Conservation (phyloP, 495 filamentous ascomycete genomes). For the Aspergillus steynii region DNA sequence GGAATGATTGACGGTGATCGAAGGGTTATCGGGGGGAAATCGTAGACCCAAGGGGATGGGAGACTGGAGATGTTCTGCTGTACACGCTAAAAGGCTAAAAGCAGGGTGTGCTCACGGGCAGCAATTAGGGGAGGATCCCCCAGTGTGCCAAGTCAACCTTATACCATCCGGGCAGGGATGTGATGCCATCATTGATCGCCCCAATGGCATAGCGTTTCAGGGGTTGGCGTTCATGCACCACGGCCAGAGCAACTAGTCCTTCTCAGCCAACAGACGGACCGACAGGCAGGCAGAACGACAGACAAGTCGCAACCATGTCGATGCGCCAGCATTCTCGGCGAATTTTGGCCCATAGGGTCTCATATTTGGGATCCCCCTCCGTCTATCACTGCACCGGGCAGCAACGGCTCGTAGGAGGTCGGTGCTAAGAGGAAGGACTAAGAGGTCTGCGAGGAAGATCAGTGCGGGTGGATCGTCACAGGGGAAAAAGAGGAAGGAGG, state of each 20-base stretch:
- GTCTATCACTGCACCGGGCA: slow-evolving; percentile 10
- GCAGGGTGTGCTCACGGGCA: background rate
- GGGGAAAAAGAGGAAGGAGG: slow-evolving; percentile 6
- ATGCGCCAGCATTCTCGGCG: slow-evolving; percentile 3
- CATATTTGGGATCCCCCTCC: slow-evolving; percentile 35
- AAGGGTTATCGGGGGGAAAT: background rate
- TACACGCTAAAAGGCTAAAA: background rate
- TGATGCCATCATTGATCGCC: slow-evolving; percentile 1
- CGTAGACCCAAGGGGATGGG: background rate
- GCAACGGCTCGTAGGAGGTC: slow-evolving; percentile 33
- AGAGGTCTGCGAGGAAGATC: slow-evolving; percentile 19
- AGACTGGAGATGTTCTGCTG: slow-evolving; percentile 2
- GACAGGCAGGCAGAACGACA: background rate
- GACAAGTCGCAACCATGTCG: background rate
- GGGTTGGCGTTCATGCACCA: background rate
- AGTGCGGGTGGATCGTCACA: slow-evolving; percentile 20
- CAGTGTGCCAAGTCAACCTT: slow-evolving; percentile 9
- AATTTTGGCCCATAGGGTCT: slow-evolving; percentile 15
- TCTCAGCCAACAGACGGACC: background rate
- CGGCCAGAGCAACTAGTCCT: background rate
- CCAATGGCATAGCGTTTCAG: background rate
- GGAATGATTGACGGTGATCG: background rate
- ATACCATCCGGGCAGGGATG: slow-evolving; percentile 5
- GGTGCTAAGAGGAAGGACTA: slow-evolving; percentile 10
- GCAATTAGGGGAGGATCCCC: background rate